Percentiles rank a stretch among this genome's conserved stretches.
phyloP scores from a whole-genome alignment of 306 rosid species.

The Vigna reflexopilosa region DNA sequence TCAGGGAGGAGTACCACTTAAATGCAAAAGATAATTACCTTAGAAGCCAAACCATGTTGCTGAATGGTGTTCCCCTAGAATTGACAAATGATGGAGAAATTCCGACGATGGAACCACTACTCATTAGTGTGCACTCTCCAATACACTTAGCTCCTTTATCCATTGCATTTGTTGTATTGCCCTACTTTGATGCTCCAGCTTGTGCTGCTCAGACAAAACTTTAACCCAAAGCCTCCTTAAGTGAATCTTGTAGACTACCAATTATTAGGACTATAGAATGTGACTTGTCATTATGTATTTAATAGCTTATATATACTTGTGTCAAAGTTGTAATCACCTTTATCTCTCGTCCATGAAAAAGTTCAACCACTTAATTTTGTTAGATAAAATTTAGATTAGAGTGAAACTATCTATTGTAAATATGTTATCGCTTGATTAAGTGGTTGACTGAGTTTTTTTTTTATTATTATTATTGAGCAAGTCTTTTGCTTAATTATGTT shows the following conservation, averaged over 20 bases:
- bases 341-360: not conserved
- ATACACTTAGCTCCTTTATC: conserved; percentile 56
- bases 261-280: conserved; percentile 16
- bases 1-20: conserved; percentile 89
- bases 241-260: conserved; percentile 27
- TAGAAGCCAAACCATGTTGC: conserved; percentile 71
- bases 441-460: too few relatives aligned
- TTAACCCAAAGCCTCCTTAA: conserved; percentile 10
- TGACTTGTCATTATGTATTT: conserved; percentile 21
- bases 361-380: not conserved
- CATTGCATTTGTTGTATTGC: conserved; percentile 55
- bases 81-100: conserved; percentile 69
- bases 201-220: conserved; percentile 44
- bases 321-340: conserved; percentile 8
- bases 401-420: too few relatives aligned
- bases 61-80: conserved; percentile 72
- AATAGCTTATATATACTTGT: conserved; percentile 29
- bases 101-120: conserved; percentile 66
- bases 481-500: too few relatives aligned
- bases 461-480: too few relatives aligned
- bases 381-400: not conserved
- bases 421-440: too few relatives aligned
- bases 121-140: conserved; percentile 50
- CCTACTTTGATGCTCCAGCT: conserved; percentile 58
- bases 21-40: conserved; percentile 64